Conservation (phyloP, 179 eudicot genomes). For the Monotropa hypopitys region DNA sequence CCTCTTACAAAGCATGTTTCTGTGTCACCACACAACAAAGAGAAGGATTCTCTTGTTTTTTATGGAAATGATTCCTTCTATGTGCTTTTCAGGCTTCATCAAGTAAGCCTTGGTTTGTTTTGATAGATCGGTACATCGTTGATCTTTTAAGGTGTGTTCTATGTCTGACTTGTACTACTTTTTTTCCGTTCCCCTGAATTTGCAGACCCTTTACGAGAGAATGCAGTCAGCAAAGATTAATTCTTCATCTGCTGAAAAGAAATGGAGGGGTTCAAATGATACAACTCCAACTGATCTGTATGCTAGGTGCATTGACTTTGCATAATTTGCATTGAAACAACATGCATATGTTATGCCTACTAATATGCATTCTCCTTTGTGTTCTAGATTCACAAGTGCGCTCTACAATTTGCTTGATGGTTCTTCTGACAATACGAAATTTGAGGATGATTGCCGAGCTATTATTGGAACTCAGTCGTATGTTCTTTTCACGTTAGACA, state of each 20-base stretch:
- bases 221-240: conserved; percentile 54
- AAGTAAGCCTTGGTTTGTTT: conserved; percentile 28
- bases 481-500: conserved; percentile 79
- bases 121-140: too few relatives aligned
- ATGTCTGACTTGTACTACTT: too few relatives aligned
- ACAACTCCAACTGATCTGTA: conserved; percentile 40
- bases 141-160: too few relatives aligned
- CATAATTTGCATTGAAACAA: background rate
- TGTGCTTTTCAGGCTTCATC: conserved; percentile 84
- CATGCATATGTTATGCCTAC: background rate
- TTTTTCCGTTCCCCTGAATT: too few relatives aligned
- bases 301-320: conserved; percentile 38
- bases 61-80: conserved; percentile 78
- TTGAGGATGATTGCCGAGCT: conserved; percentile 86
- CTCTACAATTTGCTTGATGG: conserved; percentile 75
- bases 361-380: conserved; percentile 7
- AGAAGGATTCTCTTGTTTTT: conserved; percentile 42
- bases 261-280: conserved; percentile 53
- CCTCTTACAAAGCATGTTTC: conserved; percentile 56
- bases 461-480: conserved; percentile 82
- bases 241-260: conserved; percentile 8
- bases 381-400: conserved; percentile 57
- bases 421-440: conserved; percentile 67
- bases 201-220: conserved; percentile 75
- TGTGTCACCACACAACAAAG: conserved; percentile 20